phyloP scores from a whole-genome alignment of 1,284 basidiomycete genomes.

The Fomitopsis betulina region DNA sequence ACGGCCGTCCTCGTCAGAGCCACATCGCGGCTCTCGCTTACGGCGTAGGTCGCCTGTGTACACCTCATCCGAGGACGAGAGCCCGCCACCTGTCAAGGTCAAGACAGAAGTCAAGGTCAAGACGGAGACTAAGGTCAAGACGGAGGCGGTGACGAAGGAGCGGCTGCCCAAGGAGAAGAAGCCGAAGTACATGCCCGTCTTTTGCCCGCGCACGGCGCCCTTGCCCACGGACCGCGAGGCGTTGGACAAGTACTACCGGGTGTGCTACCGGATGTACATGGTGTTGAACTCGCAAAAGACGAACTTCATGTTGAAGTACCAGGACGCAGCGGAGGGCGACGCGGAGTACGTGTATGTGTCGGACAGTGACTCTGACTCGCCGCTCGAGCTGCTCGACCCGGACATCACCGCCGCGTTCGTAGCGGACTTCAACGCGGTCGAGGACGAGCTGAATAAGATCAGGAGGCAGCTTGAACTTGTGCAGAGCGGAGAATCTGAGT shows the following conservation, averaged over 20 bases:
- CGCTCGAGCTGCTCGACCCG: conserved; percentile 45
- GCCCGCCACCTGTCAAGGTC: neutral
- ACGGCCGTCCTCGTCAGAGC: conserved; percentile 15
- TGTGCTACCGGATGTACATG: conserved; percentile 47
- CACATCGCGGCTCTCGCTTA: conserved; percentile 14
- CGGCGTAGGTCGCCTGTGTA: conserved; percentile 41
- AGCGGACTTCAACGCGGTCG: conserved; percentile 12
- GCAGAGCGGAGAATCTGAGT: conserved; percentile 1
- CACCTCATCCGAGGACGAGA: conserved; percentile 60
- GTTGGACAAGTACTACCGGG: conserved; percentile 48
- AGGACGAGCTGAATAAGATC: conserved; percentile 18
- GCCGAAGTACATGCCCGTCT: conserved; percentile 13
- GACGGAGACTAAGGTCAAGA: neutral
- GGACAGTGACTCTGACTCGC: conserved; percentile 44
- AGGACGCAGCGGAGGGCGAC: conserved; percentile 34
- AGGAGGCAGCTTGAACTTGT: neutral
- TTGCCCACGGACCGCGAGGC: conserved; percentile 43
- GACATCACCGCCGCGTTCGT: conserved; percentile 45
- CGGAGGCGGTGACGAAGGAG: conserved; percentile 3
- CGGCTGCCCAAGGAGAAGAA: conserved; percentile 13
- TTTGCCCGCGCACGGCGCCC: conserved; percentile 24
- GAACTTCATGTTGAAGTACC: conserved; percentile 42
- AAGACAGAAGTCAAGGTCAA: neutral
- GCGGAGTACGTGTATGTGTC: conserved; percentile 32
- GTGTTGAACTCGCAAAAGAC: conserved; percentile 37